These are phyloP conservation scores for Calonectria leucothoes DNA, from an alignment of 2,329 filamentous ascomycete species.

Conservation along the genomic window DNA sequence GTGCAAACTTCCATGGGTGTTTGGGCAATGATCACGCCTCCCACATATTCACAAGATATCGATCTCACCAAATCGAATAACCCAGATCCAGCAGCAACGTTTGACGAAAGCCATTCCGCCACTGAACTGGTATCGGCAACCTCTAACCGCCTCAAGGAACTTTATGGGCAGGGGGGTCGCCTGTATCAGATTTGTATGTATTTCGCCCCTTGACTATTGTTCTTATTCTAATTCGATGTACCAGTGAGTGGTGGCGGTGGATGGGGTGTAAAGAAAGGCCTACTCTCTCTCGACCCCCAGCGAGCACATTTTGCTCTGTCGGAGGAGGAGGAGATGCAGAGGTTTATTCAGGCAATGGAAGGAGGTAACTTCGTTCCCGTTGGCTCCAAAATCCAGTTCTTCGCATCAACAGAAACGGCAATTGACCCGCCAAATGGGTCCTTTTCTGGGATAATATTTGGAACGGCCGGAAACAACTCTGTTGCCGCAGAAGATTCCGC, in stretches of 20 bases:
- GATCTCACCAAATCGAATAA: slow-evolving; percentile 12
- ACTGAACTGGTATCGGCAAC: slow-evolving; percentile 37
- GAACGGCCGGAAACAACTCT: slow-evolving; percentile 42
- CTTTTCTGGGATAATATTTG: slow-evolving; percentile 45
- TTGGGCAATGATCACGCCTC: slow-evolving; percentile 78
- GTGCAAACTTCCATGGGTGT: slow-evolving; percentile 67
- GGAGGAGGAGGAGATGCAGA: slow-evolving; percentile 64
- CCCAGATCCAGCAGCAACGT: slow-evolving; percentile 38
- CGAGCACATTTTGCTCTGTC: slow-evolving; percentile 58
- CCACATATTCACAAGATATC: slow-evolving; percentile 31
- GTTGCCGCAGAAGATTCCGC: slow-evolving; percentile 11
- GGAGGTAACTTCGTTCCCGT: slow-evolving; percentile 67
- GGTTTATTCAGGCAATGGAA: slow-evolving; percentile 63
- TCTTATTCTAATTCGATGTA: slow-evolving; percentile 28
- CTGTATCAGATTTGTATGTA: slow-evolving; percentile 54
- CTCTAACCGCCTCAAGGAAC: slow-evolving; percentile 43
- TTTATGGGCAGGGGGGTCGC: slow-evolving; percentile 57
- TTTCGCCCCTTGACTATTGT: not conserved
- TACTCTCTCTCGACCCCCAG: slow-evolving; percentile 83
- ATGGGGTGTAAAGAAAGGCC: slow-evolving; percentile 84
- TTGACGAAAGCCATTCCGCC: slow-evolving; percentile 30
- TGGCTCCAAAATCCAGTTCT: slow-evolving; percentile 76
- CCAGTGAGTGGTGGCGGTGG: slow-evolving; percentile 83
- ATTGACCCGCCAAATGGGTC: slow-evolving; percentile 32
- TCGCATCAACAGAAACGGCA: slow-evolving; percentile 55